Percentiles rank a stretch among this genome's conserved stretches.
These are phyloP conservation scores for Fistulinella cinereoalba DNA, from an alignment of 1,284 basidiomycete species.

Conservation along the genomic window DNA sequence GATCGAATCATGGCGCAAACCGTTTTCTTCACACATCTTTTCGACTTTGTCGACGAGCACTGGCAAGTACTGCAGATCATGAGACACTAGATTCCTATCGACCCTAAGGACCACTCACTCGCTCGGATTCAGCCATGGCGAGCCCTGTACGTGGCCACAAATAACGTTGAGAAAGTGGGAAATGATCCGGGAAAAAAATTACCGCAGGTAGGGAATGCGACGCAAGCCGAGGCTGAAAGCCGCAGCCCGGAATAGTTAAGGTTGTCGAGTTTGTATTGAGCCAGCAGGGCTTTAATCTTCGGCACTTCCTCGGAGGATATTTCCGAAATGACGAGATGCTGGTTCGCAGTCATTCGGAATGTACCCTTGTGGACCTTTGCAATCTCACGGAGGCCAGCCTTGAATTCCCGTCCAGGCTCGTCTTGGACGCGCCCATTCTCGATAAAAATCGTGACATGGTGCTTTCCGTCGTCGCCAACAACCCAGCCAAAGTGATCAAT, in stretches of 20 bases:
- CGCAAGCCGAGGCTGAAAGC: conserved; percentile 89
- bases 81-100: not conserved
- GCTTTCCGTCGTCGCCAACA: conserved; percentile 82
- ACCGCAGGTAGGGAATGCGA: conserved; percentile 96
- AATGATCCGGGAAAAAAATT: conserved; percentile 17
- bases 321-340: conserved; percentile 90
- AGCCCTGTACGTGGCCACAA: conserved; percentile 52
- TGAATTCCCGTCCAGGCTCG: conserved; percentile 88
- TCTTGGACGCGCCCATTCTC: conserved; percentile 98
- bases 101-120: conserved; percentile 44
- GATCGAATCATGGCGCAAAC: conserved; percentile 89
- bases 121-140: conserved; percentile 94
- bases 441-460: conserved; percentile 94
- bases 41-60: conserved; percentile 94
- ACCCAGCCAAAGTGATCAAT: conserved; percentile 95
- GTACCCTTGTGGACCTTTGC: conserved; percentile 92
- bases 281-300: conserved; percentile 76
- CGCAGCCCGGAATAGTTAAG: conserved; percentile 79
- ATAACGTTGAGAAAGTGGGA: not conserved
- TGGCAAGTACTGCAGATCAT: conserved; percentile 76
- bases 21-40: conserved; percentile 90
- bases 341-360: conserved; percentile 93
- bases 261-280: conserved; percentile 91
- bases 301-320: conserved; percentile 72
- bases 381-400: conserved; percentile 89